Evolutionary conservation across 1,284 basidiomycete species (phyloP).

Genomic region (Hemileia vastatrix): DNA sequence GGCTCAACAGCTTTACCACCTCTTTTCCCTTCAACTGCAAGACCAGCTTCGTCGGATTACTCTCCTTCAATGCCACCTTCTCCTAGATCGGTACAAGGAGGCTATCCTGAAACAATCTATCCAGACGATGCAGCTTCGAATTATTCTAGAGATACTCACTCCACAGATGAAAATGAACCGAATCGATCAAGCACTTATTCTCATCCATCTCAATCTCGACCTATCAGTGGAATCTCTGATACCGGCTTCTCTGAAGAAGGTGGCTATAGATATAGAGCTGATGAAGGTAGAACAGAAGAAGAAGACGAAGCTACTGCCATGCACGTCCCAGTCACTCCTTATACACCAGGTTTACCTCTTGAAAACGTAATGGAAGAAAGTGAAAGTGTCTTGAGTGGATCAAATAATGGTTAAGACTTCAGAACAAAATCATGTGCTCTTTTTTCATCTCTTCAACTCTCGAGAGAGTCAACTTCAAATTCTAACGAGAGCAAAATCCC

Average conservation of each 20-base stretch:
- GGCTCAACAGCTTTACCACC: neutral
- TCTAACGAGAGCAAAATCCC: too few relatives aligned
- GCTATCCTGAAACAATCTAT: slow-evolving; percentile 31
- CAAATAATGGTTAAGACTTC: slow-evolving; percentile 20
- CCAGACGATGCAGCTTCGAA: slow-evolving; percentile 36
- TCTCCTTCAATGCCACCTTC: slow-evolving; percentile 4
- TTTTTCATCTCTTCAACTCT: too few relatives aligned
- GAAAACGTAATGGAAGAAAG: slow-evolving; percentile 36
- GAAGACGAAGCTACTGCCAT: slow-evolving; percentile 20
- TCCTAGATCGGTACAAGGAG: slow-evolving; percentile 7
- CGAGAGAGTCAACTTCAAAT: too few relatives aligned
- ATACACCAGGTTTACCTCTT: slow-evolving; percentile 37
- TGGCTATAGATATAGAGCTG: neutral
- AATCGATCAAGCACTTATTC: neutral
- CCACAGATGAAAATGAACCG: slow-evolving; percentile 1
- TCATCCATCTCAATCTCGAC: neutral
- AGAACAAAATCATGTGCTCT: too few relatives aligned
- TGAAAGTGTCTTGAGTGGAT: slow-evolving; percentile 31
- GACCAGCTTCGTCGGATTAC: neutral
- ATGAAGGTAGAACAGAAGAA: slow-evolving; percentile 19
- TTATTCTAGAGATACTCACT: slow-evolving; percentile 21
- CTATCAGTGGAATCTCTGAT: neutral
- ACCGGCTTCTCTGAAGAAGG: neutral
- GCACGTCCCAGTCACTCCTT: slow-evolving; percentile 28
- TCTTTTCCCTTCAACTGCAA: neutral